Percentiles rank a stretch among this genome's conserved stretches.
These are phyloP conservation scores for Phytopythium helicoides DNA, from an alignment of 352 stramenopile species.

Conservation along the genomic window DNA sequence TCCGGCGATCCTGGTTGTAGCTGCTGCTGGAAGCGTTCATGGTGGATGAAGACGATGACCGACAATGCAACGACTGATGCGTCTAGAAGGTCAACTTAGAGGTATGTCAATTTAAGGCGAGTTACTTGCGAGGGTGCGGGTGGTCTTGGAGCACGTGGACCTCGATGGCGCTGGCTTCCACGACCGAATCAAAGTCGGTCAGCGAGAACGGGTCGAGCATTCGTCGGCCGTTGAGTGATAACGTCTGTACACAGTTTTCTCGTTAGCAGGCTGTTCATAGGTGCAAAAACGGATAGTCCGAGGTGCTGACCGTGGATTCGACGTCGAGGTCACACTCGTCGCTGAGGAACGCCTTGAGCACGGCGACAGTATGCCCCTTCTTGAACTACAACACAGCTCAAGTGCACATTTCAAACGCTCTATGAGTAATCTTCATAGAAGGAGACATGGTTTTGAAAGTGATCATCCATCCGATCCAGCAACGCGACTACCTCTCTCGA, in stretches of 20 bases:
- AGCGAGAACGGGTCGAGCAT: constrained; percentile 67
- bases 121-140: constrained; percentile 26
- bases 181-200: constrained; percentile 51
- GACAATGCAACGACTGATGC: neutral
- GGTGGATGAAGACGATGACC: no score
- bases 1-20: no score
- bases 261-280: no score
- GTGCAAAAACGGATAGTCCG: neutral
- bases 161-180: constrained; percentile 29
- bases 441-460: no score
- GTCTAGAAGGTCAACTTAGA: neutral
- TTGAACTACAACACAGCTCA: constrained; percentile 71
- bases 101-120: no score
- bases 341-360: constrained; percentile 59
- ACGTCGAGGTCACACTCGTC: constrained; percentile 46
- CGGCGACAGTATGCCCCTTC: constrained; percentile 57
- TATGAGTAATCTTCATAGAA: no score
- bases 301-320: constrained; percentile 25
- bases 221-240: constrained; percentile 29
- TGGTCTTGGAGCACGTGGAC: constrained; percentile 34
- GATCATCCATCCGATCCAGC: neutral
- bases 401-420: no score
- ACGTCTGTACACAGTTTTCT: constrained; percentile 18
- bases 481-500: constrained; percentile 28
- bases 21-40: no score